Percentiles rank a stretch among this genome's conserved stretches.
Evolutionary conservation across 352 stramenopile genomes (phyloP).

Genomic region (Phytopythium helicoides): DNA sequence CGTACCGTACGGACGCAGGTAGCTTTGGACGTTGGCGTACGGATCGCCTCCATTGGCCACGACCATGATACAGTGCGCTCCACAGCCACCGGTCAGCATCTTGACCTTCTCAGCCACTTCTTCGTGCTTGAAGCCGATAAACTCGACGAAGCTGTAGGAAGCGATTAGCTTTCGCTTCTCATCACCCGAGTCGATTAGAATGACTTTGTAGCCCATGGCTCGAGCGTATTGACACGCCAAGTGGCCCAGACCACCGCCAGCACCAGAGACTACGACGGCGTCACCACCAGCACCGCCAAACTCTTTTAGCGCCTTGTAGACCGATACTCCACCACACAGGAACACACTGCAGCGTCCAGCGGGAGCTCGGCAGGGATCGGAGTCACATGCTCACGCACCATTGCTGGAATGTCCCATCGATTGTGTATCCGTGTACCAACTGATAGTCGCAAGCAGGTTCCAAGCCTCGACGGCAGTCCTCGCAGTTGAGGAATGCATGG

Average conservation of each 20-base stretch:
- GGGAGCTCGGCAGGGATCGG: conserved; percentile 61
- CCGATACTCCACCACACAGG: conserved; percentile 86
- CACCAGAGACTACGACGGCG: conserved; percentile 54
- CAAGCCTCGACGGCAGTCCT: conserved; percentile 48
- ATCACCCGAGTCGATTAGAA: conserved; percentile 57
- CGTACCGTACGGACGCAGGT: conserved; percentile 63
- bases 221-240: conserved; percentile 70
- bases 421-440: conserved; percentile 32
- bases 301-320: conserved; percentile 71
- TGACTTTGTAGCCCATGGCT: conserved; percentile 60
- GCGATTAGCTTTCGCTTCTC: conserved; percentile 59
- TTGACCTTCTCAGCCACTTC: conserved; percentile 41
- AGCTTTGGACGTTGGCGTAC: conserved; percentile 49
- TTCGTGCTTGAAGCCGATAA: conserved; percentile 67
- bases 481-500: conserved; percentile 39
- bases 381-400: conserved; percentile 73
- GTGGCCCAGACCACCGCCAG: conserved; percentile 74
- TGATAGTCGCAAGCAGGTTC: conserved; percentile 37
- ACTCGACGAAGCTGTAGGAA: conserved; percentile 58
- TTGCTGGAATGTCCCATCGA: conserved; percentile 49
- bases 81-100: conserved; percentile 26
- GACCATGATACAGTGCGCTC: conserved; percentile 64
- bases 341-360: conserved; percentile 44
- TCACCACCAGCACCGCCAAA: conserved; percentile 36
- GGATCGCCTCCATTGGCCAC: conserved; percentile 56